Conservation (phyloP, 2,329 filamentous ascomycete species). For the Phialocephala subalpina region DNA sequence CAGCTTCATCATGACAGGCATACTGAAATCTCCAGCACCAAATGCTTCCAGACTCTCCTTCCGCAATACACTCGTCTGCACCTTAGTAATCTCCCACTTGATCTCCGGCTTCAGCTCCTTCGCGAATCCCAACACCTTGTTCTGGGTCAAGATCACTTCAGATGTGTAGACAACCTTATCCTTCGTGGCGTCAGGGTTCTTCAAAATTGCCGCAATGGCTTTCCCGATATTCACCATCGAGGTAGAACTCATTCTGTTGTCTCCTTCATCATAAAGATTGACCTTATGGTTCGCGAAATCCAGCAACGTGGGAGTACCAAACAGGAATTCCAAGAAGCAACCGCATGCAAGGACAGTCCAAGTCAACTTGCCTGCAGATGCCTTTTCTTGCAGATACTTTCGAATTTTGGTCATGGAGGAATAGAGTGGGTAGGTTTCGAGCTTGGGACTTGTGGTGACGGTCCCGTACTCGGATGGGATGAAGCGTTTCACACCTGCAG, state of each 20-base stretch:
- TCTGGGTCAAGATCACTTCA: conserved; percentile 34
- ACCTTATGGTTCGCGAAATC: conserved; percentile 49
- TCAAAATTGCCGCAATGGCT: conserved; percentile 45
- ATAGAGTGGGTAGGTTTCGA: conserved; percentile 28
- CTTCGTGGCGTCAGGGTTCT: conserved; percentile 43
- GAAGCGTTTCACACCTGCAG: conserved; percentile 66
- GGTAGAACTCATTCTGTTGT: conserved; percentile 42
- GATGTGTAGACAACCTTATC: conserved; percentile 30
- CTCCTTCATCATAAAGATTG: conserved; percentile 58
- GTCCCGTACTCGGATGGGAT: conserved; percentile 63
- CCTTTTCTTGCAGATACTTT: conserved; percentile 32
- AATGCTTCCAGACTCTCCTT: conserved; percentile 30
- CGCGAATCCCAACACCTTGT: conserved; percentile 27
- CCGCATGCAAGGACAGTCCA: conserved; percentile 63
- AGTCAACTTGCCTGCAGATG: conserved; percentile 48
- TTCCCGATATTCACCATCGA: conserved; percentile 45
- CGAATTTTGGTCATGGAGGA: conserved; percentile 27
- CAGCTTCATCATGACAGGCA: conserved; percentile 43
- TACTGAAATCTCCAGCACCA: conserved; percentile 37
- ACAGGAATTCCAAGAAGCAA: conserved; percentile 65
- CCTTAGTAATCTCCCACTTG: conserved; percentile 35
- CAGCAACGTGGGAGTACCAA: conserved; percentile 50
- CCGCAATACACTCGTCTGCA: conserved; percentile 23
- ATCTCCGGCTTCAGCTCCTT: conserved; percentile 32
- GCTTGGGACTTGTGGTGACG: conserved; percentile 37